phyloP scores from a whole-genome alignment of 768 basidiomycete genomes.

The Boletus patriciae region DNA sequence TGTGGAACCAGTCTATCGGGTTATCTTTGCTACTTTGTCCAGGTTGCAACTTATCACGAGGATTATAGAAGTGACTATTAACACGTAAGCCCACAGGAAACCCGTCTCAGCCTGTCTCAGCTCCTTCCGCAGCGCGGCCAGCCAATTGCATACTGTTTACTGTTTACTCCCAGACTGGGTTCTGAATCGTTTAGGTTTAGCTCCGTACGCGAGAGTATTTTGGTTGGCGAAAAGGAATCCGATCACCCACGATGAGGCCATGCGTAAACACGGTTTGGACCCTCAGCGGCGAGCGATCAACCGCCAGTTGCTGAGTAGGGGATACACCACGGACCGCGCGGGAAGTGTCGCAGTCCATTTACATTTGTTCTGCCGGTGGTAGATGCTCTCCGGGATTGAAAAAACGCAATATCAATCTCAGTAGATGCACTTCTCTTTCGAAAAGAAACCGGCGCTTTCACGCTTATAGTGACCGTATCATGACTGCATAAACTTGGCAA shows the following conservation, averaged over 20 bases:
- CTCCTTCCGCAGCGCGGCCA: no score
- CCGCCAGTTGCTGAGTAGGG: background rate
- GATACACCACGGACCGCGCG: background rate
- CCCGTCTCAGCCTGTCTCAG: no score
- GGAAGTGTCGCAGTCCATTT: background rate
- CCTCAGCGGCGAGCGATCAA: background rate
- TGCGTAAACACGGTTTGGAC: constrained; percentile 2
- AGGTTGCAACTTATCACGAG: background rate
- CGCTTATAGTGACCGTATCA: background rate
- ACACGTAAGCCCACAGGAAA: constrained; percentile 5
- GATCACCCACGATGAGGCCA: constrained; percentile 3
- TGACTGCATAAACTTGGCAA: constrained; percentile 4
- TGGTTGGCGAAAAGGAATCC: background rate
- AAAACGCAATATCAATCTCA: background rate
- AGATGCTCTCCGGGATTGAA: background rate
- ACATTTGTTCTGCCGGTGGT: background rate
- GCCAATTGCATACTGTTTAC: no score
- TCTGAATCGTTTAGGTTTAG: background rate
- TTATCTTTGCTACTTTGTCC: background rate
- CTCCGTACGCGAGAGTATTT: background rate
- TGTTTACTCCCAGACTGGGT: no score
- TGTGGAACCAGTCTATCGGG: background rate
- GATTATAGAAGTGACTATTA: background rate
- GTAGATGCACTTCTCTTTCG: background rate
- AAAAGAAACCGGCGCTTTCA: constrained; percentile 1